Conservation (phyloP, 1,139 yeast species). For the Nadsonia starkeyi-henricii region DNA sequence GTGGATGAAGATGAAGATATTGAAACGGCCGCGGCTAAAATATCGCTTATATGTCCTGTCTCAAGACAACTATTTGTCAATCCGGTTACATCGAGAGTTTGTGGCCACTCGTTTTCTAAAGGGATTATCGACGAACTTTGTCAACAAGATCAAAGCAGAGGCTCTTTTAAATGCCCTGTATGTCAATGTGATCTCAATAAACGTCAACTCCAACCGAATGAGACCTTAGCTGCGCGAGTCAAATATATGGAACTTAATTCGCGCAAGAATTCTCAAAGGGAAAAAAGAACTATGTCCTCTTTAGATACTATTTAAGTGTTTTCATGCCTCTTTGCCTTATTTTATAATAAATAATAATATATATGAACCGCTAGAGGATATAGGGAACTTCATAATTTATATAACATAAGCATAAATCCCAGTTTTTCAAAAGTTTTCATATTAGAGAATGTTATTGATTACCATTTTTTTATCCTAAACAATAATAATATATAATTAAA, state of each 20-base stretch:
- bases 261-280: neutral
- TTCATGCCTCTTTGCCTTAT: no score
- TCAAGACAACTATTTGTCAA: slow-evolving; percentile 7
- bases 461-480: no score
- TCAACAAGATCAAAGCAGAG: neutral
- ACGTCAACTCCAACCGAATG: neutral
- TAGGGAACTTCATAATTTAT: no score
- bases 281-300: neutral
- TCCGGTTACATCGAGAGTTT: slow-evolving; percentile 9
- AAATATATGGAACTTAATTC: neutral
- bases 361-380: no score
- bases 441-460: no score
- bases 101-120: slow-evolving; percentile 9
- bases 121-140: slow-evolving; percentile 7
- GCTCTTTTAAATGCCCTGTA: neutral
- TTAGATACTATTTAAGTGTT: neutral
- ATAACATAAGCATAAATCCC: no score
- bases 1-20: slow-evolving; percentile 9
- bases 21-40: slow-evolving; percentile 7
- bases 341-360: no score
- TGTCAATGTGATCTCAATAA: neutral
- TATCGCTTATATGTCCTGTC: slow-evolving; percentile 9
- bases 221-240: neutral
- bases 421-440: no score
- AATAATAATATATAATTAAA: no score